Conservation (phyloP, 1,284 basidiomycete genomes). For the Thecaphora frezii region DNA sequence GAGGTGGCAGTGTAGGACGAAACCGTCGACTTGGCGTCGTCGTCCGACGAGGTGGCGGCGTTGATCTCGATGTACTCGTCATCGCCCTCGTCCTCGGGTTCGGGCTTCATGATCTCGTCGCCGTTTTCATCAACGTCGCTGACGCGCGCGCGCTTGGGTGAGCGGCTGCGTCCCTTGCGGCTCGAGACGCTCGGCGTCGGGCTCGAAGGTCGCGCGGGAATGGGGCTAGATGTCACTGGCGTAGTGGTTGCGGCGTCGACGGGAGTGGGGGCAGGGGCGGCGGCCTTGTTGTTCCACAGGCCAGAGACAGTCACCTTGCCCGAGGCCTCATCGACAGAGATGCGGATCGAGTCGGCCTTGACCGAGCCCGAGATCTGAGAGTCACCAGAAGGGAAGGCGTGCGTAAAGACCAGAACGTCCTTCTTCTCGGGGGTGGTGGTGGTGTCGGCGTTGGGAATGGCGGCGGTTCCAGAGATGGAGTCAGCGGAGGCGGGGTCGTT, state of each 20-base stretch:
- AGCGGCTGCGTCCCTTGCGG: constrained; percentile 26
- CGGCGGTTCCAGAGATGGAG: too few relatives aligned
- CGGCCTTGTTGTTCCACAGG: constrained; percentile 26
- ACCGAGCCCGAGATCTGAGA: constrained; percentile 14
- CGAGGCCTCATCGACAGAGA: constrained; percentile 30
- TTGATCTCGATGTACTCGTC: constrained; percentile 2
- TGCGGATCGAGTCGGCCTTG: constrained; percentile 26
- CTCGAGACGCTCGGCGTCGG: constrained; percentile 25
- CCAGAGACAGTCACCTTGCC: constrained; percentile 35
- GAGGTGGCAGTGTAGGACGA: too few relatives aligned
- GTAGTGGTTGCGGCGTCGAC: too few relatives aligned
- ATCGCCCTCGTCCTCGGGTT: not conserved
- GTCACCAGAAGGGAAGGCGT: constrained; percentile 18
- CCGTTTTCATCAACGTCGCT: constrained; percentile 41
- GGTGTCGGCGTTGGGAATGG: too few relatives aligned
- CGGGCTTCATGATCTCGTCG: constrained; percentile 27
- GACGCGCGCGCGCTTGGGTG: constrained; percentile 36
- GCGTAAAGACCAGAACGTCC: constrained; percentile 24
- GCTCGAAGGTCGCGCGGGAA: constrained; percentile 16
- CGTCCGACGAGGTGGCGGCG: not conserved
- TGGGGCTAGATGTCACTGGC: too few relatives aligned
- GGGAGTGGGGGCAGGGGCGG: not conserved
- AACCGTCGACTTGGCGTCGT: not conserved
- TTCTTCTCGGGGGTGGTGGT: constrained; percentile 6
- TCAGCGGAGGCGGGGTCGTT: too few relatives aligned